A percentile compares a stretch with the other conserved stretches of the same genome.
Conservation (phyloP, 148 eudicot genomes). For the Chenopodium suecicum region DNA sequence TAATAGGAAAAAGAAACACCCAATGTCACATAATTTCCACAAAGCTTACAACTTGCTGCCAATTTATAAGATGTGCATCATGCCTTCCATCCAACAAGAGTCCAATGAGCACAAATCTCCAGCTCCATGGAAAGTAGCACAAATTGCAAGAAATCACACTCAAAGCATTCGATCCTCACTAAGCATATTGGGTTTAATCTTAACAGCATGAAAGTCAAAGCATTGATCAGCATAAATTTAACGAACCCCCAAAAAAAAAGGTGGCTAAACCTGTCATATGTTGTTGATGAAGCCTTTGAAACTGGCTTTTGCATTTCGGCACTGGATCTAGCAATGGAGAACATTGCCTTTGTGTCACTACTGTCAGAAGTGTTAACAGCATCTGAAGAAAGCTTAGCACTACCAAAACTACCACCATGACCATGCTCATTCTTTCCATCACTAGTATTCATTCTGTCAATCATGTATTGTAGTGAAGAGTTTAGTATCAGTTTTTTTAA, state of each 20-base stretch:
- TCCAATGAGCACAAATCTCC: too few relatives aligned
- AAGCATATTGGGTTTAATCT: too few relatives aligned
- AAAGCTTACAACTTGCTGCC: too few relatives aligned
- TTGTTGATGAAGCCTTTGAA: conserved; percentile 24
- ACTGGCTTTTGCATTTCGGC: conserved; percentile 25
- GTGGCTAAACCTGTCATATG: conserved; percentile 35
- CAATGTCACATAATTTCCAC: too few relatives aligned
- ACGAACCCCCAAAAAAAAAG: not conserved
- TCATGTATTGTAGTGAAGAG: conserved; percentile 15
- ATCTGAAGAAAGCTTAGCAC: conserved; percentile 5
- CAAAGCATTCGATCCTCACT: too few relatives aligned
- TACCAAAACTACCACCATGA: conserved; percentile 20
- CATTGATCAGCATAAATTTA: not conserved
- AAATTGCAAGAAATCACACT: too few relatives aligned
- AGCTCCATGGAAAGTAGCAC: too few relatives aligned
- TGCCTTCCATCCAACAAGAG: too few relatives aligned
- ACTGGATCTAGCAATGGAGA: conserved; percentile 14
- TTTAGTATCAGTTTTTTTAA: conserved; percentile 24
- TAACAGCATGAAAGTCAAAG: not conserved
- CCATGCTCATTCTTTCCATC: conserved; percentile 26
- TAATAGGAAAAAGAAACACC: too few relatives aligned
- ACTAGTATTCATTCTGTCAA: conserved; percentile 18
- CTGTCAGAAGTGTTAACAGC: conserved; percentile 21
- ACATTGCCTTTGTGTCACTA: conserved; percentile 25
- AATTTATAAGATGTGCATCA: too few relatives aligned